A percentile compares a stretch with the other conserved stretches of the same genome.
Evolutionary conservation across 2,329 filamentous ascomycete genomes (phyloP).

Genomic region (Scolecobasidium constrictum): DNA sequence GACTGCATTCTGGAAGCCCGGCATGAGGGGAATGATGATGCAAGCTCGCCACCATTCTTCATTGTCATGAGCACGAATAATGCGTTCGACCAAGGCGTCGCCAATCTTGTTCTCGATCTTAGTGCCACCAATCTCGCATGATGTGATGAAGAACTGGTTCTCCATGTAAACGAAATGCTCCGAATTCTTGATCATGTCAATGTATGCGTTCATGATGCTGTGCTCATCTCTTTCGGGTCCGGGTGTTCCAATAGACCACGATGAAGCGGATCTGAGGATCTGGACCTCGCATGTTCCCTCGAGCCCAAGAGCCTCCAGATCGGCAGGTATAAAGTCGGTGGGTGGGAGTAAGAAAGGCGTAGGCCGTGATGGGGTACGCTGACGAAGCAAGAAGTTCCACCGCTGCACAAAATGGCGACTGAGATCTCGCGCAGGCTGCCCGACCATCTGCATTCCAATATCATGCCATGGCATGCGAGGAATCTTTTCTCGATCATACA

Average conservation of each 20-base stretch:
- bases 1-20: conserved; percentile 96
- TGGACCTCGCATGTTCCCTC: conserved; percentile 95
- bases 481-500: conserved; percentile 85
- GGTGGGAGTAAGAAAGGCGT: conserved; percentile 89
- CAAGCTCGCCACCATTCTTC: conserved; percentile 84
- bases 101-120: conserved; percentile 89
- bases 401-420: conserved; percentile 94
- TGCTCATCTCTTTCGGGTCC: conserved; percentile 73
- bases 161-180: conserved; percentile 98
- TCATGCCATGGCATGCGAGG: conserved; percentile 99
- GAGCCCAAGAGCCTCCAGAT: conserved; percentile 77
- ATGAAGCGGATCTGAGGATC: conserved; percentile 78
- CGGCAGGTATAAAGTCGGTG: conserved; percentile 77
- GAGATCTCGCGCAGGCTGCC: conserved; percentile 86
- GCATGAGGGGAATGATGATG: conserved; percentile 88
- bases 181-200: conserved; percentile 87
- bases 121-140: conserved; percentile 75
- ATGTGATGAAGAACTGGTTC: conserved; percentile 97
- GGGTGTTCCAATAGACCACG: conserved; percentile 82
- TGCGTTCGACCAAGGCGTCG: conserved; percentile 85
- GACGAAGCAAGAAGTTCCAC: conserved; percentile 93
- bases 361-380: conserved; percentile 84
- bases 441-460: conserved; percentile 94
- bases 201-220: conserved; percentile 92
- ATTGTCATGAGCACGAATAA: conserved; percentile 71